These are phyloP conservation scores for Drechslera avenae DNA, from an alignment of 2,329 filamentous ascomycete genomes.

Conservation along the genomic window DNA sequence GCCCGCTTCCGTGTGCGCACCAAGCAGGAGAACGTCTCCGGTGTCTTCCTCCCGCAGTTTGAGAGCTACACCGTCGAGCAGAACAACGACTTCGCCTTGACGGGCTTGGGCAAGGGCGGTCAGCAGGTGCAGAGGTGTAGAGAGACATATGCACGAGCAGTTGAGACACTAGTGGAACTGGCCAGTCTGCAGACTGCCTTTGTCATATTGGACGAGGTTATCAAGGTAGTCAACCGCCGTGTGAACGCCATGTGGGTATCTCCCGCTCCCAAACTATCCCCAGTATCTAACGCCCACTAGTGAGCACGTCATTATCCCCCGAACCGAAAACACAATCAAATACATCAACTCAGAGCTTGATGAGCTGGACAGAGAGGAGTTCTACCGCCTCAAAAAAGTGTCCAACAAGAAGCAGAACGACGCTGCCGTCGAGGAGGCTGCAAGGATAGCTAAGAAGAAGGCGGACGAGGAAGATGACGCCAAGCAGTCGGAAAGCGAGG, in stretches of 20 bases:
- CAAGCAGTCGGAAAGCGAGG: conserved; percentile 27
- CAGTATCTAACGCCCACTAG: conserved; percentile 49
- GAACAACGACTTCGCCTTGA: conserved; percentile 94
- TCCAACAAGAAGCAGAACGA: conserved; percentile 70
- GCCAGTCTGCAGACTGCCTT: conserved; percentile 97
- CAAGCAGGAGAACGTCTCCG: conserved; percentile 97
- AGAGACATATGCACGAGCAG: conserved; percentile 93
- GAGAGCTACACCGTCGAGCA: conserved; percentile 89
- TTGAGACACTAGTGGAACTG: conserved; percentile 93
- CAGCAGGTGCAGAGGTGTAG: conserved; percentile 95
- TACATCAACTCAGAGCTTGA: conserved; percentile 99
- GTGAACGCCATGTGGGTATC: conserved; percentile 86
- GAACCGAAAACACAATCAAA: conserved; percentile 99
- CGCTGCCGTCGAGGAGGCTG: conserved; percentile 48
- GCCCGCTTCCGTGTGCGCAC: conserved; percentile 92
- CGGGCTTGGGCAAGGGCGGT: conserved; percentile 92
- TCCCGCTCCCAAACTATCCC: not conserved
- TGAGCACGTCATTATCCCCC: conserved; percentile 93
- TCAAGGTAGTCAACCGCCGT: conserved; percentile 98
- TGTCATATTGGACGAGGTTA: conserved; percentile 96
- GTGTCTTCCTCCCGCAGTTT: conserved; percentile 91
- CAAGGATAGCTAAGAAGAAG: conserved; percentile 46
- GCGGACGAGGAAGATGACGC: conserved; percentile 48
- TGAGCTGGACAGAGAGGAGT: conserved; percentile 96
- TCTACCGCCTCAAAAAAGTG: conserved; percentile 95